These are phyloP conservation scores for Herpetomonas tarakana DNA, from an alignment of 208 protist species.

Conservation along the genomic window DNA sequence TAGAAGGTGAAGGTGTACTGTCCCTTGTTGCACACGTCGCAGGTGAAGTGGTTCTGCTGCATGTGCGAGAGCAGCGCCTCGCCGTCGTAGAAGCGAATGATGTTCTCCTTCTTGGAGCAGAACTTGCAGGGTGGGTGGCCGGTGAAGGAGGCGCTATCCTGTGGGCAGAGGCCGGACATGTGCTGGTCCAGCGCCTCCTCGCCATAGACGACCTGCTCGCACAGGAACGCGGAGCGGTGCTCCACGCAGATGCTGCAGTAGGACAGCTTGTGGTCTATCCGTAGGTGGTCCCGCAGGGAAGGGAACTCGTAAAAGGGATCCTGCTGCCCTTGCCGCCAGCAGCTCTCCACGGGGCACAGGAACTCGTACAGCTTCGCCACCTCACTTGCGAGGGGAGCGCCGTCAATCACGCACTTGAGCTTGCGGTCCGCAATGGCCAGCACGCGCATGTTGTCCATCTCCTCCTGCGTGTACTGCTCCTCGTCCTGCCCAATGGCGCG, in stretches of 20 bases:
- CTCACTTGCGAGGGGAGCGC: conserved; percentile 35
- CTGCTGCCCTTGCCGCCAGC: conserved; percentile 65
- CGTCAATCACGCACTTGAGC: conserved; percentile 64
- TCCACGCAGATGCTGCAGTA: conserved; percentile 83
- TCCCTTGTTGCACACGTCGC: conserved; percentile 81
- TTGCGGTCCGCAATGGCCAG: conserved; percentile 23
- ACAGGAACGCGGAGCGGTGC: conserved; percentile 72
- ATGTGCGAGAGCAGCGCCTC: conserved; percentile 87
- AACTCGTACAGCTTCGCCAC: conserved; percentile 70
- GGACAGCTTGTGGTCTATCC: conserved; percentile 47
- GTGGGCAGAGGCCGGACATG: conserved; percentile 46
- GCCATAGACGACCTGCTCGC: conserved; percentile 78
- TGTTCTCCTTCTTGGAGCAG: conserved; percentile 29
- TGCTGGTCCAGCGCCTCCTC: conserved; percentile 45
- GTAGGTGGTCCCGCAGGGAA: conserved; percentile 68
- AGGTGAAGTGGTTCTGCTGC: conserved; percentile 85
- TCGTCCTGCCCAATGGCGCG: conserved; percentile 28
- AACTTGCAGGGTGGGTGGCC: conserved; percentile 85
- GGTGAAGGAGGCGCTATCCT: conserved; percentile 67
- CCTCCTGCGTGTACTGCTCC: conserved; percentile 60
- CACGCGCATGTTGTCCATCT: conserved; percentile 34
- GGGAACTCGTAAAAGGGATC: conserved; percentile 68
- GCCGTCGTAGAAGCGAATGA: conserved; percentile 70
- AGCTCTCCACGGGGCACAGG: conserved; percentile 63
- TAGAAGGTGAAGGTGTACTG: conserved; percentile 88